Base-by-base conservation (phyloP, 306 rosid species). In the Urtica urens region DNA sequence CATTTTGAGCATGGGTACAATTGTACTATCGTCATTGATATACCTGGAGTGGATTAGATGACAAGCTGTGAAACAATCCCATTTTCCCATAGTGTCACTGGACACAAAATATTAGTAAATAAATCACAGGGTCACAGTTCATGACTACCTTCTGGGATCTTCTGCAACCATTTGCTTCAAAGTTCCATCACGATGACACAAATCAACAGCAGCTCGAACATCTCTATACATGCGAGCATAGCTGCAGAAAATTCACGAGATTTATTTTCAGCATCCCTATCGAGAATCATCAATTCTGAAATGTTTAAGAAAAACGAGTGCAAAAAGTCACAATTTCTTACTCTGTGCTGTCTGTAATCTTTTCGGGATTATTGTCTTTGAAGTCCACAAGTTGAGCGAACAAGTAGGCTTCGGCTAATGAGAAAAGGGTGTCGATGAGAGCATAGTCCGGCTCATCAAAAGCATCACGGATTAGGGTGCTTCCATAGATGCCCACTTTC, bases 171-270 rank as follows among this genome's bases (percentile, higher is more conserved):
- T 79, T 71, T 79, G 90, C 83, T 90, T 90, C 71, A 90, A 69
- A 37, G 96, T 90, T 67, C 99, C 99, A 58, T 90, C 99, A 16
- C 96, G 95, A 60, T 90, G 96, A 61, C 99, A 90, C 76, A 90
- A 64, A 68, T 90, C 99, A 67, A 90, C 93, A 14, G 99, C 99
- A 53, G 99, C 99, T 71, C 99, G 78, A 66, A 90, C 93, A 81
- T 90, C 99, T 79, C 73, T 90, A 69, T 85, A 90, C 75, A 90
- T 79, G 35, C 73, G 73, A 55, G 94, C 74, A 53, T 85, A 90
- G 57, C 99, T 90, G 76, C 4, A 26, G 24, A 38, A 7, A 38
- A 13, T n/a, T 7, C 2, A 43, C 1, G 11, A 20, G 43, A 28
- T 10, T 42, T 29, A 39, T 18, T 9, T 23, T 17, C 11, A 33